phyloP scores from a whole-genome alignment of 352 stramenopile species.

The Phytophthora tentaculata region DNA sequence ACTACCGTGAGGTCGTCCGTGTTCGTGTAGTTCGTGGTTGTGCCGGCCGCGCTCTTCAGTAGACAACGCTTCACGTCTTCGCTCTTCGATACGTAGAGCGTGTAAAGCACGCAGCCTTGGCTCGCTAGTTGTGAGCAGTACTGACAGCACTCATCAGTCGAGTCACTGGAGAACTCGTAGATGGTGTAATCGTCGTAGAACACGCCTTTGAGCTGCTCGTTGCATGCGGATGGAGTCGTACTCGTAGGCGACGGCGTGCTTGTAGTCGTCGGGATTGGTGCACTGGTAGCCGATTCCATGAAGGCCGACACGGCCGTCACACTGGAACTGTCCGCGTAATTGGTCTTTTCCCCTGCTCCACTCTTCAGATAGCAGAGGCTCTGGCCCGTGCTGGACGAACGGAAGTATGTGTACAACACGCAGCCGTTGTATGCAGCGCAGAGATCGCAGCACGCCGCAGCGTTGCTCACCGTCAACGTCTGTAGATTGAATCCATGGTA shows the following conservation, averaged over 20 bases:
- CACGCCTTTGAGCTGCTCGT: conserved; percentile 24
- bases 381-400: conserved; percentile 32
- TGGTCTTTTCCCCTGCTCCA: conserved; percentile 38
- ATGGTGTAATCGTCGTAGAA: conserved; percentile 36
- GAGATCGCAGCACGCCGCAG: conserved; percentile 41
- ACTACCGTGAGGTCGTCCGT: conserved; percentile 30
- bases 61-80: conserved; percentile 31
- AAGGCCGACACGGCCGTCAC: conserved; percentile 32
- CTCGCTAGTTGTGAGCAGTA: conserved; percentile 29
- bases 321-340: conserved; percentile 42
- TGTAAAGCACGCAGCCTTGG: conserved; percentile 36
- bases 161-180: conserved; percentile 34
- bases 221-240: conserved; percentile 13
- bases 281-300: conserved; percentile 13
- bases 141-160: conserved; percentile 27
- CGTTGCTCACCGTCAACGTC: conserved; percentile 21
- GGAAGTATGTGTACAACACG: conserved; percentile 55
- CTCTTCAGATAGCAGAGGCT: conserved; percentile 43
- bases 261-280: conserved; percentile 19
- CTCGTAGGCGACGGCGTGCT: conserved; percentile 19
- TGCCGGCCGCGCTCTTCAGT: conserved; percentile 28
- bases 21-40: conserved; percentile 27
- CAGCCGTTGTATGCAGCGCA: conserved; percentile 38
- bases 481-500: conserved; percentile 46
- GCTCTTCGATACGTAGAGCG: conserved; percentile 30